Percentiles rank a stretch among this genome's conserved stretches.
Conservation (phyloP, 1,284 basidiomycete species). For the Grifola frondosa region DNA sequence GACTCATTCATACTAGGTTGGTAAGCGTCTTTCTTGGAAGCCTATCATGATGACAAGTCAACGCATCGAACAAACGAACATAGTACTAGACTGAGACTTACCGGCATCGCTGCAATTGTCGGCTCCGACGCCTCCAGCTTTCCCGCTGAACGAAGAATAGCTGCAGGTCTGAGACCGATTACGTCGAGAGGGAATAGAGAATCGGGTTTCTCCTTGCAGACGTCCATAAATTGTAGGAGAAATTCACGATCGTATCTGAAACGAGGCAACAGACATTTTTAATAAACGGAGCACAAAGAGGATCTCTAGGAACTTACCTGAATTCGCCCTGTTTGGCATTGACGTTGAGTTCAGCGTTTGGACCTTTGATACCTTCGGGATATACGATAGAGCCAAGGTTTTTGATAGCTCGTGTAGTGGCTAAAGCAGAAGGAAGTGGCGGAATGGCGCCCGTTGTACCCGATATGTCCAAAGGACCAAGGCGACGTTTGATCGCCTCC, state of each 20-base stretch:
- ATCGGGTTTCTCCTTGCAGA: constrained; percentile 95
- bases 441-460: constrained; percentile 42
- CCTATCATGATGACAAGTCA: too few species aligned
- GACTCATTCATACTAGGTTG: too few species aligned
- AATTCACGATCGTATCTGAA: constrained; percentile 94
- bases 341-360: constrained; percentile 82
- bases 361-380: constrained; percentile 83
- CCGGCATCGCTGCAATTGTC: too few species aligned
- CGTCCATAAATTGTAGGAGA: constrained; percentile 93
- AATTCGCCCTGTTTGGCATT: constrained; percentile 90
- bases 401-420: constrained; percentile 79
- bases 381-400: constrained; percentile 82
- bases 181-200: constrained; percentile 87
- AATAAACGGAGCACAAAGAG: constrained; percentile 2
- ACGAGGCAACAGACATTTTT: background rate
- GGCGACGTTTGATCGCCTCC: constrained; percentile 47
- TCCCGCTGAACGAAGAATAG: too few species aligned
- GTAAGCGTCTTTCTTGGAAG: too few species aligned
- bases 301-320: constrained; percentile 61
- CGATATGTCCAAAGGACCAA: constrained; percentile 73
- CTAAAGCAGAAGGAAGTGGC: constrained; percentile 67
- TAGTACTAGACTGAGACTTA: too few species aligned
- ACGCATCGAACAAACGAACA: too few species aligned
- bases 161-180: constrained; percentile 87
- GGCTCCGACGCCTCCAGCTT: too few species aligned